Base-by-base conservation (phyloP, 495 filamentous ascomycete genomes). In the Aspergillus bertholletiae region DNA sequence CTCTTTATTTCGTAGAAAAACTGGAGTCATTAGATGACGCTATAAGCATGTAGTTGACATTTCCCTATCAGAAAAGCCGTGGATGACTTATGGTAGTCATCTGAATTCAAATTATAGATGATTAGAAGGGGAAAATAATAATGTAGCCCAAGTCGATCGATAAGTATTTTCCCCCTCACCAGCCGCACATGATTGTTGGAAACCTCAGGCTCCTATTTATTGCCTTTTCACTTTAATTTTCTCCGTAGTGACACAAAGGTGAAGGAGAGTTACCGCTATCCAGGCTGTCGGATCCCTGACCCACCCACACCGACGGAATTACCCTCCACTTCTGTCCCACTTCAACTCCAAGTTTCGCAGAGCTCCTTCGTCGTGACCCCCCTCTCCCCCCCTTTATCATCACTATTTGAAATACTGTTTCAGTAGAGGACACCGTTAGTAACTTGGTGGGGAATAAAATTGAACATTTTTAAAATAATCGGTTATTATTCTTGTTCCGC, bases 281-380 rank as follows among this genome's bases (percentile, higher is more conserved):
- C 62, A 65, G 58, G 54, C 58, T 61, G 56, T 54, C 62, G 62
- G 62, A 57, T 57, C 53, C 39, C 48, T 21, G 58, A 43, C 58
- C 58, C 58, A 65, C 62, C 34, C 34, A 27, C 48, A 45, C 45
- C 39, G 32, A 50, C 40, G 53, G 40, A 56, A 56, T 61, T 45
- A 37, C 45, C 55, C 55, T 54, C 45, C 55, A 57, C 45, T 43
- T 32, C 40, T 43, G 54, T 63, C 46, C 56, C 53, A 54, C 60
- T 37, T 39, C 27, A 30, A 40, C 30, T 48, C 53, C 30, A 21
- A 45, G 39, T 46, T 34, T 56, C 51, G 46, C 9, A 43, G 18
- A 43, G 39, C 20, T 43, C 18, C 20, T 43, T 12, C 17, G 18
- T 43, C 17, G 13, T 5, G 1, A 5, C 13, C 46, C 47, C 40